Base-by-base conservation (phyloP, 2,329 filamentous ascomycete species). In the Colletotrichum filicis region DNA sequence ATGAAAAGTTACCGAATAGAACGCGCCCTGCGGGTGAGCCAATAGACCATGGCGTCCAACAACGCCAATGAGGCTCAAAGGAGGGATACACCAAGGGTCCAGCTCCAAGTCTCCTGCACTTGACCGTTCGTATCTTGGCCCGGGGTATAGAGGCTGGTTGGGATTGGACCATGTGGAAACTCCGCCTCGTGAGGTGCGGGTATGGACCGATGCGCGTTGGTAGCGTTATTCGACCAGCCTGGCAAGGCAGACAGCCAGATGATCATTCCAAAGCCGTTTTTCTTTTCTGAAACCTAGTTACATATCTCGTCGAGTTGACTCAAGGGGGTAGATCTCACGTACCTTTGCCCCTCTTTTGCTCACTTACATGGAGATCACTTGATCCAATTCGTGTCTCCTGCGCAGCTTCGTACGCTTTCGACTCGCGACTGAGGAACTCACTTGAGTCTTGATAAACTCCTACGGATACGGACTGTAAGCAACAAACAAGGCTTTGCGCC, bases 101-200 rank as follows among this genome's bases (percentile, higher is more conserved):
- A 68, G 57, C 42, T 72, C 52, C 58, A 55, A 52, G 37, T 63
- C 22, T 62, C 35, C 62, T 63, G 56, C 63, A 46, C 46, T 46
- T 56, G 26, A 55, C 52, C 28, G 30, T 70, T 70, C 42, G 60
- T 71, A 56, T 68, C 66, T 53, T 65, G 46, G 37, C 28, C 49
- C 35, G 52, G 24, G 55, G 60, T 35, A 61, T 70, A 46, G 28
- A 49, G 42, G 19, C 19, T 49, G 19, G 42, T 49, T 49, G 49
- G 60, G 60, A 69, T 60, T 66, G 66, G 71, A 19, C 56, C 22
- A 46, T 9, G 49, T 32, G 46, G 35, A 32, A 52, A 56, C 32
- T 73, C 66, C 56, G 67, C 71, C 71, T 73, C 30, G 60, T 26
- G 46, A 71, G 55, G 37, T 69, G 66, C 66, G 26, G 56, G 46